Percentiles rank a stretch among this genome's conserved stretches.
Conservation (phyloP, 495 filamentous ascomycete species). For the Penicillium malachiteum region DNA sequence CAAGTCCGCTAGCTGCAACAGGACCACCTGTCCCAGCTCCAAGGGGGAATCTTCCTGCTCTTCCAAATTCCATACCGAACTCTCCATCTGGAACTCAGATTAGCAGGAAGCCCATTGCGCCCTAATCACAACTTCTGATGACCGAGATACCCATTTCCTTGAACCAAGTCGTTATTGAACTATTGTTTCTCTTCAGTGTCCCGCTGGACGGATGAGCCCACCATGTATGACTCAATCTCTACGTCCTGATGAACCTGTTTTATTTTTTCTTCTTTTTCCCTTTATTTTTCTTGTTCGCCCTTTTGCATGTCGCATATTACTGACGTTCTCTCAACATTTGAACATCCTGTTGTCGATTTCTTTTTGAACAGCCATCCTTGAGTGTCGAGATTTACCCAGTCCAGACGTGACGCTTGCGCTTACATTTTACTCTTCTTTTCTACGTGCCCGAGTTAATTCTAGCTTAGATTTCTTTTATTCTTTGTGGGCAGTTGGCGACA, state of each 20-base stretch:
- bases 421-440: background rate
- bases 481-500: constrained; percentile 5
- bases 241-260: constrained; percentile 27
- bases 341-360: background rate
- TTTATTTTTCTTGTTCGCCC: background rate
- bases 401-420: no score
- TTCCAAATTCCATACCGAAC: constrained; percentile 12
- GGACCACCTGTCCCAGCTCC: constrained; percentile 39
- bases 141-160: constrained; percentile 1
- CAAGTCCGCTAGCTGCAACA: constrained; percentile 53
- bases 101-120: constrained; percentile 32
- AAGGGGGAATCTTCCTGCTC: constrained; percentile 30
- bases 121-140: constrained; percentile 13
- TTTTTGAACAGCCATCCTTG: background rate
- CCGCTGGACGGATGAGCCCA: constrained; percentile 26
- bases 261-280: constrained; percentile 2
- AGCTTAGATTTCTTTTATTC: background rate
- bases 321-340: background rate
- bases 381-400: no score
- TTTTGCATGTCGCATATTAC: no score
- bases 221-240: constrained; percentile 14
- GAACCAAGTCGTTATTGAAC: constrained; percentile 1
- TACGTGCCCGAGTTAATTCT: background rate
- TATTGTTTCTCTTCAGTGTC: constrained; percentile 12
- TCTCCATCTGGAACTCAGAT: constrained; percentile 12